phyloP scores from a whole-genome alignment of 2,329 filamentous ascomycete genomes.

The Lojkania enalia region DNA sequence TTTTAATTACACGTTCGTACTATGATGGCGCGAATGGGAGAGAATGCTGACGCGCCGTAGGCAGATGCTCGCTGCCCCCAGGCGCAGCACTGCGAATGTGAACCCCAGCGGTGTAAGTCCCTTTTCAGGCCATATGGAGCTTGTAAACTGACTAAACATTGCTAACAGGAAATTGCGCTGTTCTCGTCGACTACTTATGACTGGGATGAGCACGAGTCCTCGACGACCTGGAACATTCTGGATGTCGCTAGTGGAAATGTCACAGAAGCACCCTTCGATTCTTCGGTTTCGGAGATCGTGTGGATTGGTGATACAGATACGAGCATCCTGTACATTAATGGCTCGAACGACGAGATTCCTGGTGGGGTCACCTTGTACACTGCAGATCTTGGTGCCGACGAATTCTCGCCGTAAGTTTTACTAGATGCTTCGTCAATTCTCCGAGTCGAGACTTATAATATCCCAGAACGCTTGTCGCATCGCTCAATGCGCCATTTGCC shows the following conservation, averaged over 20 bases:
- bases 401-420: conserved; percentile 29
- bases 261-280: conserved; percentile 37
- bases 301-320: conserved; percentile 39
- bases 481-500: conserved; percentile 51
- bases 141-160: too few relatives aligned
- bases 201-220: conserved; percentile 38
- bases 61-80: conserved; percentile 27
- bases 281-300: conserved; percentile 38
- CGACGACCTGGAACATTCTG: conserved; percentile 54
- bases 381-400: conserved; percentile 31
- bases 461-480: conserved; percentile 35
- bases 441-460: neutral
- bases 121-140: neutral
- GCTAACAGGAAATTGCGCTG: conserved; percentile 35
- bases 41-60: conserved; percentile 11
- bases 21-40: conserved; percentile 20
- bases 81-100: conserved; percentile 37
- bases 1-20: conserved; percentile 30
- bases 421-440: neutral
- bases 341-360: conserved; percentile 61
- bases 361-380: conserved; percentile 42
- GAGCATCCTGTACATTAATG: conserved; percentile 66
- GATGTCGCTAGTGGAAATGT: conserved; percentile 36
- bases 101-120: conserved; percentile 37
- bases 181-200: conserved; percentile 42